Base-by-base conservation (phyloP, 2,329 filamentous ascomycete species). In the Aspergillus fumigatus region DNA sequence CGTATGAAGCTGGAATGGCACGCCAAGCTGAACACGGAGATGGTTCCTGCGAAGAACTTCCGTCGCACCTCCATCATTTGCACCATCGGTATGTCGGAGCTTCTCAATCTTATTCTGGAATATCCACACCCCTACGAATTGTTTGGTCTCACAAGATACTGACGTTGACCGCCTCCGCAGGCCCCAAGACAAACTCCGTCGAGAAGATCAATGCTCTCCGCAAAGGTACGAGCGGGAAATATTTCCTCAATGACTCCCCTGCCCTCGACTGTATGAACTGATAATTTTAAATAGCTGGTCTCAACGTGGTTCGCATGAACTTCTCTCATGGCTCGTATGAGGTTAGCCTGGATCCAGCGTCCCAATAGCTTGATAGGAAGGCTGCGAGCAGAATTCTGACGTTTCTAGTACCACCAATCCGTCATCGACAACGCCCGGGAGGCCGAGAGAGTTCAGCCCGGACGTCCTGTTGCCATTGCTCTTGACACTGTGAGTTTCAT, bases 281-380 rank as follows among this genome's bases (percentile, higher is more conserved):
- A 63, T 58, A 60, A 45, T 51, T 56, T 17, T 57, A 52, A 67
- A 65, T 63, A 80, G 88, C 88, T 65, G 94, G 94, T 79, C 88
- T 97, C 71, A 97, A 97, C 80, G 92, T 99, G 67, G 94, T 97
- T 67, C 93, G 94, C 81, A 99, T 99, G 94, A 99, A 99, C 88
- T 97, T 97, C 77, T 96, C 89, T 64, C 90, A 96, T 79, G 90
- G 90, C 70, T 88, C 87, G 66, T 94, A 97, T 78, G 92, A 88
- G 75, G 81, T 83, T 71, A 59, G 68, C 60, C 43, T 52, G 38
- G 26, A 21, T 41, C 32, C 17, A 41, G 23, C 19, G 21, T 9
- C 7, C 17, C 8, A 45, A 21, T 23, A 17, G 41, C 21, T 10
- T 7, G 43, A 25, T 23, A 14, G 11, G 43, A 47, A 6, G 4